Conservation (phyloP, 2,329 filamentous ascomycete species). For the Cordyceps fumosorosea region DNA sequence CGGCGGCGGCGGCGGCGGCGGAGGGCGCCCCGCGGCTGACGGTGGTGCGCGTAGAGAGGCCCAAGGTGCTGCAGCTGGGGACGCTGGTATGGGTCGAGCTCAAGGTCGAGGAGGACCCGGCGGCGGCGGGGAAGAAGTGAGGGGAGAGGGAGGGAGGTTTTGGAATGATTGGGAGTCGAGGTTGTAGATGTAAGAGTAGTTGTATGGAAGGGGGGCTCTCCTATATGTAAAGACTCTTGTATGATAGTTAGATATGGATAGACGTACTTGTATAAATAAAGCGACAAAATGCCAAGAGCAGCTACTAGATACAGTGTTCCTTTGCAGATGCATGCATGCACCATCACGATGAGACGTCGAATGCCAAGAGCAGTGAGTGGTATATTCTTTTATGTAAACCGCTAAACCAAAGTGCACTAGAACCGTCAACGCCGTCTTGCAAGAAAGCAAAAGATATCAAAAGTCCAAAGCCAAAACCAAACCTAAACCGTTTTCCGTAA, state of each 20-base stretch:
- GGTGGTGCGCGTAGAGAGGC: conserved; percentile 47
- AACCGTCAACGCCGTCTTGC: not conserved
- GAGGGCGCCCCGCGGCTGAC: conserved; percentile 45
- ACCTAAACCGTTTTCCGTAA: conserved; percentile 5
- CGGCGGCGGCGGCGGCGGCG: conserved; percentile 24
- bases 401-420: not conserved
- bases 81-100: conserved; percentile 56
- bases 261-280: no score
- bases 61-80: conserved; percentile 46
- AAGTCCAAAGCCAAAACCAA: not conserved
- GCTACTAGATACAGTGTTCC: no score
- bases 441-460: conserved; percentile 6
- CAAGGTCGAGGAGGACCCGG: conserved; percentile 28
- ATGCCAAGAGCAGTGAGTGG: conserved; percentile 4
- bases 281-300: no score
- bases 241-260: no score
- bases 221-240: no score
- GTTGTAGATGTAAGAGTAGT: not conserved
- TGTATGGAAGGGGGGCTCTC: no score
- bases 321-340: no score
- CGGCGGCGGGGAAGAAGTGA: not conserved
- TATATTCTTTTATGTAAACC: conserved; percentile 11
- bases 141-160: not conserved
- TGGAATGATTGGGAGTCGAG: not conserved
- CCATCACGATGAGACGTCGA: not conserved